Percentiles rank a stretch among this genome's conserved stretches.
Conservation (phyloP, 2,329 filamentous ascomycete species). For the Dissoconium aciculare region DNA sequence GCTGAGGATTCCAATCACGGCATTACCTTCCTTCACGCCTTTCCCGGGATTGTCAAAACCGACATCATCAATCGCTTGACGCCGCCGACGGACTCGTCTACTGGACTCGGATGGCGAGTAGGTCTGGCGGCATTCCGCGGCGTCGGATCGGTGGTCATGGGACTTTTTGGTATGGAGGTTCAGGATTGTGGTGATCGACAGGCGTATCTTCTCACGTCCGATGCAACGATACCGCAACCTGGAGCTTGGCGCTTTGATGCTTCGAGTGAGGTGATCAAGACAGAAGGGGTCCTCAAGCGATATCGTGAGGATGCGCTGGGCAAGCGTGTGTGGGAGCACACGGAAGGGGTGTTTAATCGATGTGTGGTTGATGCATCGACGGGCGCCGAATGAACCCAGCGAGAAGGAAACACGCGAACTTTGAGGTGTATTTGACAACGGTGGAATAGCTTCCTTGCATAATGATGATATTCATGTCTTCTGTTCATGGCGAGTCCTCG, state of each 20-base stretch:
- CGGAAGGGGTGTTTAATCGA: conserved; percentile 1
- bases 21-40: neutral
- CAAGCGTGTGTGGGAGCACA: neutral
- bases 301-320: neutral
- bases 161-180: neutral
- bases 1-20: neutral
- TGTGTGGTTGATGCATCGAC: too few species aligned
- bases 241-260: neutral
- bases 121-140: neutral
- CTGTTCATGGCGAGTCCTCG: too few species aligned
- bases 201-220: neutral
- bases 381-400: too few species aligned
- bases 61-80: neutral
- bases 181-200: conserved; percentile 1
- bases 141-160: neutral
- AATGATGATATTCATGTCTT: too few species aligned
- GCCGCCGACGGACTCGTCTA: neutral
- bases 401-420: too few species aligned
- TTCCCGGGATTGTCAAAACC: neutral
- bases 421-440: too few species aligned
- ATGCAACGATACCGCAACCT: neutral
- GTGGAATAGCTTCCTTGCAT: too few species aligned
- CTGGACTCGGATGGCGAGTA: neutral
- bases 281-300: neutral
- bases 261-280: neutral